These are phyloP conservation scores for Erigeron philadelphicus DNA, from an alignment of 140 eudicot species.

Conservation along the genomic window DNA sequence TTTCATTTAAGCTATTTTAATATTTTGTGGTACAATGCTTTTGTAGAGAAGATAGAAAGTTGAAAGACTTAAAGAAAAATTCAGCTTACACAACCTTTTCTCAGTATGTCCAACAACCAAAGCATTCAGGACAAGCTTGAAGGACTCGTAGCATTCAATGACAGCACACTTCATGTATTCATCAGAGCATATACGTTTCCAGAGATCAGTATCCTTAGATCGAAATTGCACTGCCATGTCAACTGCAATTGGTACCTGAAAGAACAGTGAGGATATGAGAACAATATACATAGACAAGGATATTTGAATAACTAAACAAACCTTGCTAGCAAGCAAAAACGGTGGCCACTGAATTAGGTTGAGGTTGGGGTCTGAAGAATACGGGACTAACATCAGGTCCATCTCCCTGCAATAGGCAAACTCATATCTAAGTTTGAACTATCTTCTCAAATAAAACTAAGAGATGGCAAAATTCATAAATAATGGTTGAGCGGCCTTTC, in stretches of 20 bases:
- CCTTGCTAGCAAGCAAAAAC: constrained; percentile 96
- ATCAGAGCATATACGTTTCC: constrained; percentile 96
- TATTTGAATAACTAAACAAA: constrained; percentile 21
- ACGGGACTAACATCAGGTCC: constrained; percentile 93
- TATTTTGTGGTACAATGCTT: constrained; percentile 17
- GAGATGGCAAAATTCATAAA: constrained; percentile 11
- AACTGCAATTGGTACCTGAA: constrained; percentile 89
- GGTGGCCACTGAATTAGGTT: constrained; percentile 97
- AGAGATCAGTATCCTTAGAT: constrained; percentile 80
- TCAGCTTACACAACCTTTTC: constrained; percentile 60
- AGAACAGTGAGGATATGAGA: constrained; percentile 27
- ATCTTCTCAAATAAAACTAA: background rate
- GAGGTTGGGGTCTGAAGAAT: constrained; percentile 83
- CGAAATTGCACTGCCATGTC: constrained; percentile 95
- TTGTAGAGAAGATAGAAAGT: constrained; percentile 23
- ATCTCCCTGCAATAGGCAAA: constrained; percentile 71
- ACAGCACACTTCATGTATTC: constrained; percentile 97
- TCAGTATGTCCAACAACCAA: constrained; percentile 82
- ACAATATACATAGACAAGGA: constrained; percentile 16
- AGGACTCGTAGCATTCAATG: constrained; percentile 91
- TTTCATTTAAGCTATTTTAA: constrained; percentile 14
- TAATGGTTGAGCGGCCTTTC: constrained; percentile 42
- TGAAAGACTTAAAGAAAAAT: constrained; percentile 12
- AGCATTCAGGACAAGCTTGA: constrained; percentile 72
- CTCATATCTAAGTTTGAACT: constrained; percentile 24